phyloP scores from a whole-genome alignment of 257 asterid species.

The Cinchona pubescens region DNA sequence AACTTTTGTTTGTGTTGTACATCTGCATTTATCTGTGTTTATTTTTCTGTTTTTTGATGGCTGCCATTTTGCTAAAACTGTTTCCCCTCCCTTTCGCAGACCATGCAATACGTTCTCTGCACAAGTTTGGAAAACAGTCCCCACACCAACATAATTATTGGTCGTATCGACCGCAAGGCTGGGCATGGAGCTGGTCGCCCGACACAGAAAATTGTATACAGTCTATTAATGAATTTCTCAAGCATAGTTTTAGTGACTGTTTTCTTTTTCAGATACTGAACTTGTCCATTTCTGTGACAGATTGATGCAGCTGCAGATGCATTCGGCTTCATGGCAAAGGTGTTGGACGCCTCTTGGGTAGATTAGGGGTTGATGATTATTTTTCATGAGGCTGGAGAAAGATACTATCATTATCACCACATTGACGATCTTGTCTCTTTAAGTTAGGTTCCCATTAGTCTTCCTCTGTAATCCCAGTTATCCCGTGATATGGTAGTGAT shows the following conservation, averaged over 20 bases:
- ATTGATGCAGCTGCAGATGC: constrained; percentile 86
- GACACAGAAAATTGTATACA: constrained; percentile 68
- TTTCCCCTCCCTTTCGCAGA: constrained; percentile 37
- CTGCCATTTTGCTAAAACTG: constrained; percentile 1
- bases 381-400: neutral
- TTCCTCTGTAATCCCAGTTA: neutral
- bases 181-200: constrained; percentile 98
- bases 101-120: constrained; percentile 79
- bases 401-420: neutral
- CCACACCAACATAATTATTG: constrained; percentile 72
- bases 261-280: constrained; percentile 4
- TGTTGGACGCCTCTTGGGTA: constrained; percentile 63
- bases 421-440: neutral
- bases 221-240: neutral
- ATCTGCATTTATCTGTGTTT: too few species aligned
- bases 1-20: too few species aligned
- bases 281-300: constrained; percentile 26
- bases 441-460: neutral
- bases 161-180: constrained; percentile 82
- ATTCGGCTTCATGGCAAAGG: constrained; percentile 80
- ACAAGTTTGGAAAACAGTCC: constrained; percentile 60
- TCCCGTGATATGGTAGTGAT: neutral
- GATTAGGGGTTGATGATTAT: constrained; percentile 31
- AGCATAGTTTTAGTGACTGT: neutral
- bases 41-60: too few species aligned